Conservation (phyloP, 148 eudicot species). For the Cornus suecica region DNA sequence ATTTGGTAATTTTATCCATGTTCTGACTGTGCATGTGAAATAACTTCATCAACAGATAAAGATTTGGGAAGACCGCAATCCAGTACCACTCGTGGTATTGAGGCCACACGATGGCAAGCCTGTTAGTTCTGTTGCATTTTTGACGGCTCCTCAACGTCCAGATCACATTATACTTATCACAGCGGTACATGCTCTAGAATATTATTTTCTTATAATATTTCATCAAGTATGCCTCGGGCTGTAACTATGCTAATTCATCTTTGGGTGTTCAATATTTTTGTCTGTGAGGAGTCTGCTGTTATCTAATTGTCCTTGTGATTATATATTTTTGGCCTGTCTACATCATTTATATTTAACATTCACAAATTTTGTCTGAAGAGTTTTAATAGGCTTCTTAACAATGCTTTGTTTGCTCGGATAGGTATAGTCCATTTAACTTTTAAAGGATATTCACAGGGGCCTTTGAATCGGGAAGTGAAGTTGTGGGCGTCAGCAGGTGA, state of each 20-base stretch:
- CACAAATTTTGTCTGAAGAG: not conserved
- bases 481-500: conserved; percentile 90
- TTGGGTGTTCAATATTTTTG: not conserved
- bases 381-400: not conserved
- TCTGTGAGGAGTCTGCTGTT: not conserved
- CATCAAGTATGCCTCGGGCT: not conserved
- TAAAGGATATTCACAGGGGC: conserved; percentile 51
- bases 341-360: not conserved
- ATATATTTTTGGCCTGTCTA: not conserved
- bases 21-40: not conserved
- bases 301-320: conserved; percentile 4
- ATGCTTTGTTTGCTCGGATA: not conserved
- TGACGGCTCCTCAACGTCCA: conserved; percentile 82
- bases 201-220: conserved; percentile 3
- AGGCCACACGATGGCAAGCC: conserved; percentile 94
- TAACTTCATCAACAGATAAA: conserved; percentile 56
- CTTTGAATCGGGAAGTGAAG: conserved; percentile 82
- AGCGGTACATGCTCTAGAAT: conserved; percentile 50
- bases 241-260: conserved; percentile 3
- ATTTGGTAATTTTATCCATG: not conserved
- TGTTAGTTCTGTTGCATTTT: conserved; percentile 84
- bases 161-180: conserved; percentile 89
- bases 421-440: conserved; percentile 4
- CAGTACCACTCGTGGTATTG: conserved; percentile 65
- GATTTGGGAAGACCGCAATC: conserved; percentile 94